Conservation (phyloP, 2,329 filamentous ascomycete genomes). For the Ramularia endophylla region DNA sequence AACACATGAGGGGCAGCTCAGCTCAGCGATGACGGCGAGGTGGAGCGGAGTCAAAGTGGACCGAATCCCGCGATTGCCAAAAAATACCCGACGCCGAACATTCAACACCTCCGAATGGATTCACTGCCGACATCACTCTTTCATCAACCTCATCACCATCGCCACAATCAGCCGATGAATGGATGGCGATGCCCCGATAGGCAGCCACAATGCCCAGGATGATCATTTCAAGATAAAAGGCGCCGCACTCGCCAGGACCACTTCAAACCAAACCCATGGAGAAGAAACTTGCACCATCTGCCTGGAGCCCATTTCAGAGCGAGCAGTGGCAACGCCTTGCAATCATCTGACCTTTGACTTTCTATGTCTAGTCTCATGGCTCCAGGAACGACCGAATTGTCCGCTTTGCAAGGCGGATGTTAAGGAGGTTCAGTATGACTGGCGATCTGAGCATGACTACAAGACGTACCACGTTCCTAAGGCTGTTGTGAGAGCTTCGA, state of each 20-base stretch:
- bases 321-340: conserved; percentile 69
- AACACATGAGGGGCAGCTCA: no score
- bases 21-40: no score
- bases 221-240: conserved; percentile 25
- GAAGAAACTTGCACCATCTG: conserved; percentile 74
- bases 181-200: conserved; percentile 8
- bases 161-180: conserved; percentile 12
- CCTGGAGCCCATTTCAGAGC: conserved; percentile 66
- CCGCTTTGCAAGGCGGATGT: conserved; percentile 64
- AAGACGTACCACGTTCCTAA: conserved; percentile 47
- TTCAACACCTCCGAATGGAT: no score
- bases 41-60: no score
- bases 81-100: no score
- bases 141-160: no score
- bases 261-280: conserved; percentile 2
- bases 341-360: conserved; percentile 79
- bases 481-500: conserved; percentile 2
- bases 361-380: conserved; percentile 75
- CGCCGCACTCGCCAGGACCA: conserved; percentile 13
- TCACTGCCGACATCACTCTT: no score
- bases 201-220: conserved; percentile 4
- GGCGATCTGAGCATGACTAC: conserved; percentile 46
- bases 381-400: conserved; percentile 65
- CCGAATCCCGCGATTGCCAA: no score
- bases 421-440: conserved; percentile 60